Percentiles rank a stretch among this genome's conserved stretches.
These are phyloP conservation scores for Globisporangium yorkense DNA, from an alignment of 352 stramenopile species.

Conservation along the genomic window DNA sequence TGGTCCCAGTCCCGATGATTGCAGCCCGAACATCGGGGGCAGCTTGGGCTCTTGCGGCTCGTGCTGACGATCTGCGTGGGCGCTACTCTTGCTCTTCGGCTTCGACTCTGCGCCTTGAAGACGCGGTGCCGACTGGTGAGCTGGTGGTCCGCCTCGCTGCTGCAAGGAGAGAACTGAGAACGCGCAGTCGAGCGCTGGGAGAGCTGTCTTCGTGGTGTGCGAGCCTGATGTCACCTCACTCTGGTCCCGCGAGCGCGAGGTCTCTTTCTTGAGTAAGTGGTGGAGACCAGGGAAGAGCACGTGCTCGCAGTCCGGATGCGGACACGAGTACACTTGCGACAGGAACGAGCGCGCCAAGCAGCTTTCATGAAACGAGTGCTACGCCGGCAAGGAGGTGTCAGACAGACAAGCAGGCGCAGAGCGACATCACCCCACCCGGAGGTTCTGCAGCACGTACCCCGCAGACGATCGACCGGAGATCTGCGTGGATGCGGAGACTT, in stretches of 20 bases:
- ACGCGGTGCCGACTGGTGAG: background rate
- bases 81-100: background rate
- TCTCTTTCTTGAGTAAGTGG: conserved; percentile 17
- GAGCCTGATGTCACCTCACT: background rate
- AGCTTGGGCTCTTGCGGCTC: conserved; percentile 3
- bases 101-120: background rate
- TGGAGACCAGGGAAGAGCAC: conserved; percentile 63
- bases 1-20: conserved; percentile 3
- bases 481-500: conserved; percentile 52
- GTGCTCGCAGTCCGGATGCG: conserved; percentile 35
- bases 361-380: conserved; percentile 80
- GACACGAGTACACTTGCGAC: conserved; percentile 51
- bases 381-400: background rate
- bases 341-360: conserved; percentile 67
- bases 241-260: conserved; percentile 1
- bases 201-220: background rate
- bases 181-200: conserved; percentile 2
- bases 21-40: conserved; percentile 6
- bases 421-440: background rate
- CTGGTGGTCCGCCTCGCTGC: conserved; percentile 5
- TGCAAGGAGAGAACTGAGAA: conserved; percentile 17
- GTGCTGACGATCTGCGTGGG: background rate
- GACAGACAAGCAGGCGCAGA: background rate
- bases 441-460: conserved; percentile 24
- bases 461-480: conserved; percentile 42